These are phyloP conservation scores for Hibiscus trionum DNA, from an alignment of 345 rosid species.

Conservation along the genomic window DNA sequence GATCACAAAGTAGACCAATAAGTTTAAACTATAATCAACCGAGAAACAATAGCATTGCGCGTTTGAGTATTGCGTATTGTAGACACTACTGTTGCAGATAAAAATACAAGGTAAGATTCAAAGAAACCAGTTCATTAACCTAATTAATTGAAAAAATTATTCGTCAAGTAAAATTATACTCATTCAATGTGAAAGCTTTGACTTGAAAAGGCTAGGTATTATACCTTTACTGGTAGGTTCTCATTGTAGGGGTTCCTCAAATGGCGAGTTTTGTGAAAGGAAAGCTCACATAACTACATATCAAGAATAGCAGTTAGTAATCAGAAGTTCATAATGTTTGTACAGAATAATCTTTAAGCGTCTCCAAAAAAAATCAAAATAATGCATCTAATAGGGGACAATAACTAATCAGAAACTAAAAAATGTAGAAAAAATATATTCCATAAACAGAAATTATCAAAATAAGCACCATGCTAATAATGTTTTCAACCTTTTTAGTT, in stretches of 20 bases:
- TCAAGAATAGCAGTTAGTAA: conserved; percentile 19
- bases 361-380: background rate
- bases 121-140: background rate
- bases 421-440: background rate
- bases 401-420: background rate
- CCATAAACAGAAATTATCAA: background rate
- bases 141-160: background rate
- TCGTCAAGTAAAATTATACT: background rate
- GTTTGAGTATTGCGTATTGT: background rate
- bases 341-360: background rate
- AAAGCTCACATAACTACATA: conserved; percentile 84
- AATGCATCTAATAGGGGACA: background rate
- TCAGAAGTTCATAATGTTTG: background rate
- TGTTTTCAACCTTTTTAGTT: background rate
- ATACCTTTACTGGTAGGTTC: conserved; percentile 96
- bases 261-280: conserved; percentile 93
- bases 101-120: background rate
- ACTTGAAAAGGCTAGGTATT: background rate
- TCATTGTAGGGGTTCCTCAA: conserved; percentile 95
- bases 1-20: conserved; percentile 16
- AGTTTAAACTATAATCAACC: background rate
- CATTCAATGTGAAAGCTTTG: background rate
- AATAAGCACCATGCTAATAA: background rate
- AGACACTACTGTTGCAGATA: background rate
- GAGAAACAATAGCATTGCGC: background rate